These are phyloP conservation scores for Cryptococcus sp. DNA, from an alignment of 1,284 basidiomycete genomes.

Conservation along the genomic window DNA sequence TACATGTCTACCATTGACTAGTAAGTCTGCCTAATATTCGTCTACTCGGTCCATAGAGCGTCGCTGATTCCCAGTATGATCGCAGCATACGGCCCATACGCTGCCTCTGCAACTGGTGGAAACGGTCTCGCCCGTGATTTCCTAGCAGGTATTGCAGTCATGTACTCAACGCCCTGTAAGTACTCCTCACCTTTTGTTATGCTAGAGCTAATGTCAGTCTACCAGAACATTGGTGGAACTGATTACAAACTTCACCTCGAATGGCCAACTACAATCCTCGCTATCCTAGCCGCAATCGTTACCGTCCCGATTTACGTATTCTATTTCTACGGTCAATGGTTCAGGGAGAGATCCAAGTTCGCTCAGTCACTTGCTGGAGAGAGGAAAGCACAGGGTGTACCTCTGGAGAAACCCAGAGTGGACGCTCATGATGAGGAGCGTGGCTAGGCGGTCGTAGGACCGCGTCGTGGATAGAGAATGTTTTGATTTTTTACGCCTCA, in stretches of 20 bases:
- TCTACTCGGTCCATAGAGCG: neutral
- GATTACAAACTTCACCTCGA: slow-evolving; percentile 30
- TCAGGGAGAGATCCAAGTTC: slow-evolving; percentile 46
- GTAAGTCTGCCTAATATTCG: slow-evolving; percentile 8
- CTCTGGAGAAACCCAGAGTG: neutral
- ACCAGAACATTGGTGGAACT: slow-evolving; percentile 29
- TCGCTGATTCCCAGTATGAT: slow-evolving; percentile 27
- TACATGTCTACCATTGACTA: slow-evolving; percentile 48
- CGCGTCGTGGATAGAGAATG: no score
- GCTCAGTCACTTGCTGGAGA: slow-evolving; percentile 37
- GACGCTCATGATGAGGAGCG: neutral
- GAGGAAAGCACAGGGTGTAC: slow-evolving; percentile 13
- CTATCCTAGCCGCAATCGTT: slow-evolving; percentile 44
- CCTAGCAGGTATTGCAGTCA: slow-evolving; percentile 48
- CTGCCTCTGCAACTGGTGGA: slow-evolving; percentile 46
- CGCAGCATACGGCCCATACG: slow-evolving; percentile 48
- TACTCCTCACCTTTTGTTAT: neutral
- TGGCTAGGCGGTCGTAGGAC: no score
- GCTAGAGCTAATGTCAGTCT: slow-evolving; percentile 23
- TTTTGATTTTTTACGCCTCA: no score
- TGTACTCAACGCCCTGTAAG: slow-evolving; percentile 45
- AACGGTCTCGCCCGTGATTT: slow-evolving; percentile 40
- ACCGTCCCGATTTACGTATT: slow-evolving; percentile 49
- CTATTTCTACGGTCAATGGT: slow-evolving; percentile 45
- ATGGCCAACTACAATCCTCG: slow-evolving; percentile 48